Percentiles rank a stretch among this genome's conserved stretches.
These are phyloP conservation scores for Tetracladium marchalianum DNA, from an alignment of 495 filamentous ascomycete genomes.

Conservation along the genomic window DNA sequence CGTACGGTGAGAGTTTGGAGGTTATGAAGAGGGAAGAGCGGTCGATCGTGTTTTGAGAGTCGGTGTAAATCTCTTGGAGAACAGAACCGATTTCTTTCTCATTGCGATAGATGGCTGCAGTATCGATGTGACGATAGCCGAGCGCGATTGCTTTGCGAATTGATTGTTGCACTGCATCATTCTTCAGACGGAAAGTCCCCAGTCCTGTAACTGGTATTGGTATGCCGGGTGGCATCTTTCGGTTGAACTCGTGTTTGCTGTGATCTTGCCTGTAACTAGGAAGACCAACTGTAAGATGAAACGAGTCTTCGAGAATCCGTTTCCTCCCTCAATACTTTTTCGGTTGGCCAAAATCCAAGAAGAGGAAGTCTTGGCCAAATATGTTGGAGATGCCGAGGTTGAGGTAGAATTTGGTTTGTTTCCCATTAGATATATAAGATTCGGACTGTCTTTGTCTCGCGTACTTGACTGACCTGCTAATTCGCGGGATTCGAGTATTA, in stretches of 20 bases:
- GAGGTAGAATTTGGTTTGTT: no score
- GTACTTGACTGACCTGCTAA: no score
- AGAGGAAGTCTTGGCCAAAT: no score
- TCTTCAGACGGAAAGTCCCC: conserved; percentile 2
- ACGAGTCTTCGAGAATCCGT: not conserved
- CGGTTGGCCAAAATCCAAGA: no score
- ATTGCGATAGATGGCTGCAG: conserved; percentile 5
- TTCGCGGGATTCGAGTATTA: no score
- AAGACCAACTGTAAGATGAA: not conserved
- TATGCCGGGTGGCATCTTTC: not conserved
- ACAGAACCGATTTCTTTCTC: conserved; percentile 4
- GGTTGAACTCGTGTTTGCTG: not conserved
- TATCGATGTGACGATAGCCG: conserved; percentile 13
- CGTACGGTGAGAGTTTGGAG: conserved; percentile 65
- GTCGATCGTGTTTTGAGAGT: conserved; percentile 16
- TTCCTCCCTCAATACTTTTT: no score
- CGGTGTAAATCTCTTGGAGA: conserved; percentile 1
- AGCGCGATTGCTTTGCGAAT: not conserved
- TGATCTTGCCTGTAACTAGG: not conserved
- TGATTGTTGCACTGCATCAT: not conserved
- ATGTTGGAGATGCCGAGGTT: no score
- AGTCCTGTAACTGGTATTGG: conserved; percentile 1
- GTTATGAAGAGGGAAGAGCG: conserved; percentile 72
- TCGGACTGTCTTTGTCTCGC: no score
- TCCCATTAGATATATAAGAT: no score